phyloP scores from a whole-genome alignment of 371 early-diverging fungal species.

The Funneliformis caledonium region DNA sequence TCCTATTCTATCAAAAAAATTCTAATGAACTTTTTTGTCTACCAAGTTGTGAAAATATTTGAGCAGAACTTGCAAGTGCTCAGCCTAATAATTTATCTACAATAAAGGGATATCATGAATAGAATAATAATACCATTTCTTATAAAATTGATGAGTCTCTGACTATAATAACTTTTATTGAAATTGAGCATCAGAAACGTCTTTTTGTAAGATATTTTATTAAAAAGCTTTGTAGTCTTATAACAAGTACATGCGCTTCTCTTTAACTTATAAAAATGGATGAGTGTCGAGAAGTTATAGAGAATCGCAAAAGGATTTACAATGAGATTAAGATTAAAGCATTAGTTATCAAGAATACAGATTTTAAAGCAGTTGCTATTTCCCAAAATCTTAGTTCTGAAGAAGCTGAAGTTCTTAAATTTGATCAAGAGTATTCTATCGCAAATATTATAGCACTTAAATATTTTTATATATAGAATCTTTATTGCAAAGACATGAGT shows the following conservation, averaged over 20 bases:
- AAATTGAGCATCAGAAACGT: not conserved
- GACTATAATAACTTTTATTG: not conserved
- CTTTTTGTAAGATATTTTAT: slow-evolving; percentile 3
- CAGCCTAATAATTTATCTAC: slow-evolving; percentile 7
- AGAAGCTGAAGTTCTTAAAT: slow-evolving; percentile 29
- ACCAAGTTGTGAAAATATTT: slow-evolving; percentile 30
- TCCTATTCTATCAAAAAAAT: slow-evolving; percentile 5
- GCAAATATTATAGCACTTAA: slow-evolving; percentile 23
- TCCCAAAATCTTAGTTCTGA: slow-evolving; percentile 6
- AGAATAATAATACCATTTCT: slow-evolving; percentile 2
- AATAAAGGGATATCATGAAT: slow-evolving; percentile 29
- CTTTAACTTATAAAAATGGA: slow-evolving; percentile 15
- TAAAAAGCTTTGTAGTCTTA: not conserved
- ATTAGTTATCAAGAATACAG: slow-evolving; percentile 27
- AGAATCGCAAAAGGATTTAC: slow-evolving; percentile 17
- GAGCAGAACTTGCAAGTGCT: slow-evolving; percentile 19
- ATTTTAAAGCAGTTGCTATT: slow-evolving; percentile 32
- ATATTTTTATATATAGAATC: not conserved
- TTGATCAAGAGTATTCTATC: slow-evolving; percentile 15
- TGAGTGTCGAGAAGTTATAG: slow-evolving; percentile 21
- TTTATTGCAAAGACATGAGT: slow-evolving; percentile 3
- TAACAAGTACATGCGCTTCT: slow-evolving; percentile 1
- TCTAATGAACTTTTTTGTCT: slow-evolving; percentile 14
- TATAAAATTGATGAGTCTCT: slow-evolving; percentile 15
- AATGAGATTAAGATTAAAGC: slow-evolving; percentile 24